phyloP scores from a whole-genome alignment of 208 protist genomes.

The Endotrypanum monterogeii region DNA sequence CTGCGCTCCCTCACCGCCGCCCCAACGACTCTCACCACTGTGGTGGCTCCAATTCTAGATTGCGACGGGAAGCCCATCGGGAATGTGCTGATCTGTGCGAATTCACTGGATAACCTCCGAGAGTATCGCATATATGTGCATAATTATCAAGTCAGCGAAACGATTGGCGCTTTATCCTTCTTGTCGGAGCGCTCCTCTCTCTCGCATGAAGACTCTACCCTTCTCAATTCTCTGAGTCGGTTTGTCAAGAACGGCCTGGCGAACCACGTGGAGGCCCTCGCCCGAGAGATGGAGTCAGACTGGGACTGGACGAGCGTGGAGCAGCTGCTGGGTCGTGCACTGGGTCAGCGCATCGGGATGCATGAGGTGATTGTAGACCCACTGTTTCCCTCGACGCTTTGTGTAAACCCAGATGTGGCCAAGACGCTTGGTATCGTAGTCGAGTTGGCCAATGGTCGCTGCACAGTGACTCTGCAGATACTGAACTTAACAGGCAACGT shows the following conservation, averaged over 20 bases:
- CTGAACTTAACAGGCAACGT: conserved; percentile 63
- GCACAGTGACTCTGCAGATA: conserved; percentile 59
- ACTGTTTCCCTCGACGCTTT: conserved; percentile 74
- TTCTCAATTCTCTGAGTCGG: conserved; percentile 41
- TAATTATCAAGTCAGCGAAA: conserved; percentile 72
- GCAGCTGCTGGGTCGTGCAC: conserved; percentile 67
- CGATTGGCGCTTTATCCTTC: conserved; percentile 43
- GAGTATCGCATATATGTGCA: conserved; percentile 82
- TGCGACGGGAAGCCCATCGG: conserved; percentile 55
- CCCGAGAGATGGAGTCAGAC: conserved; percentile 78
- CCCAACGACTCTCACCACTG: conserved; percentile 75
- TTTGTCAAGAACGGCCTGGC: conserved; percentile 61
- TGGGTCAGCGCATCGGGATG: conserved; percentile 43
- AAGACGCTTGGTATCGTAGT: conserved; percentile 58
- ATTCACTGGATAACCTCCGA: conserved; percentile 78
- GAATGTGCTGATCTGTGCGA: conserved; percentile 86
- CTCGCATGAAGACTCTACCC: conserved; percentile 35
- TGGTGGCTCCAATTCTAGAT: conserved; percentile 73
- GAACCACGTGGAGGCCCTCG: conserved; percentile 62
- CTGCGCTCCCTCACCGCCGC: conserved; percentile 75
- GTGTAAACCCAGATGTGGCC: conserved; percentile 67
- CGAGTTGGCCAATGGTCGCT: conserved; percentile 35
- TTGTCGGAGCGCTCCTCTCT: conserved; percentile 48
- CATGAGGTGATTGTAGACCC: conserved; percentile 67
- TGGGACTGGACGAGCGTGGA: conserved; percentile 92